Evolutionary conservation across 345 rosid genomes (phyloP), one percentile per base, ranked within the genome.

Genomic region (Syzygium grande): DNA sequence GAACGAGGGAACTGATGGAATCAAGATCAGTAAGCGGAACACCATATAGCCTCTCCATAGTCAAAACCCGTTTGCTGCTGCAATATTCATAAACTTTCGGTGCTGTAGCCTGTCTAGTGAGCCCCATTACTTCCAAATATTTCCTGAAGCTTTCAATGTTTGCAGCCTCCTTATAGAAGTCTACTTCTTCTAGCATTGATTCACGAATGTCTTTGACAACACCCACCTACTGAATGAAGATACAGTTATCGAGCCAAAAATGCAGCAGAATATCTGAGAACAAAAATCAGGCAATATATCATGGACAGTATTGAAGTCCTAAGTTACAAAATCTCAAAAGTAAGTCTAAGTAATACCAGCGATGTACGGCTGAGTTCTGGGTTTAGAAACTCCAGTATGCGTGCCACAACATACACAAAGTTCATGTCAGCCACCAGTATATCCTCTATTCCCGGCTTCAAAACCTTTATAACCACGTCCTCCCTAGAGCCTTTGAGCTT

Each of bases 111-210:
- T 96, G 98, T 87, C 97, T 90, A 85, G 96, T 93, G 84, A 97
- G 93, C 89, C 98, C 99, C 97, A 95, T 95, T 65, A 92, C 91
- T 91, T 94, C 96, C 89, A 96, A 93, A 92, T 97, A 97, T 90
- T 93, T 92, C 92, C 93, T 92, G 87, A 97, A 97, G 88, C 96
- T 87, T 88, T 95, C 99, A 52, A 96, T 92, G 56, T 96, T 97
- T 88, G 90, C 89, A 90, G 98, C 98, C 89, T 97, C 99, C 94
- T 97, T 96, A 78, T 92, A 86, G 91, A 97, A 97, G 92, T 97
- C 96, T 85, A 96, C 99, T 95, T 97, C 99, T 93, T 97, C 99
- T 88, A 97, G 98, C 99, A 97, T 95, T 52, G 99, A 96, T 78
- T 94, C 98, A 85, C 99, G 92, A 89, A 96, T 97, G 91, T 97